A percentile compares a stretch with the other conserved stretches of the same genome.
These are phyloP conservation scores for Pleurotus citrinopileatus DNA, from an alignment of 768 basidiomycete species.

Conservation along the genomic window DNA sequence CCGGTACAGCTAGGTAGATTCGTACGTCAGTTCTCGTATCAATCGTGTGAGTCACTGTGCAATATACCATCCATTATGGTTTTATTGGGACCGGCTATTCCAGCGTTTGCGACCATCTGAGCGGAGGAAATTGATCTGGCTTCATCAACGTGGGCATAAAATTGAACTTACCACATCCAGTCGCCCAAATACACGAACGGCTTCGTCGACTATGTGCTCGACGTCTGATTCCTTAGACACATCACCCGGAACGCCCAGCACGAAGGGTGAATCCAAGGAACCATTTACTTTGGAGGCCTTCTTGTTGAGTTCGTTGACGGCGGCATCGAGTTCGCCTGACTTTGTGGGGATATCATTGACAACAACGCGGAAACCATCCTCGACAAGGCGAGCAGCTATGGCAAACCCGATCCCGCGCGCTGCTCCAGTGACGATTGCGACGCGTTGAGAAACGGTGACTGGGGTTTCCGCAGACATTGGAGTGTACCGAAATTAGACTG, in stretches of 20 bases:
- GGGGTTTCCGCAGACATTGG: neutral
- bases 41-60: neutral
- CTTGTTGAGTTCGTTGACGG: conserved; percentile 23
- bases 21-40: neutral
- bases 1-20: conserved; percentile 11
- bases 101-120: conserved; percentile 29
- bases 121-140: neutral
- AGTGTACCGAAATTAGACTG: too few species aligned
- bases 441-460: conserved; percentile 10
- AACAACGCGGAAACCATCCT: conserved; percentile 37
- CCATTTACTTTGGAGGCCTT: conserved; percentile 7
- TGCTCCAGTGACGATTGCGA: conserved; percentile 33
- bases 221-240: conserved; percentile 7
- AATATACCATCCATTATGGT: conserved; percentile 13
- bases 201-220: neutral
- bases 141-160: neutral
- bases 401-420: conserved; percentile 41
- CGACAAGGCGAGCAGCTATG: conserved; percentile 38
- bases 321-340: conserved; percentile 18
- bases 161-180: conserved; percentile 5
- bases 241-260: neutral
- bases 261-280: neutral
- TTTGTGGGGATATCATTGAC: conserved; percentile 34
- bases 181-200: conserved; percentile 4
- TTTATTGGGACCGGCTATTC: conserved; percentile 13